Evolutionary conservation across 1,284 basidiomycete genomes (phyloP).

Genomic region (Bondarzewia mesenterica): DNA sequence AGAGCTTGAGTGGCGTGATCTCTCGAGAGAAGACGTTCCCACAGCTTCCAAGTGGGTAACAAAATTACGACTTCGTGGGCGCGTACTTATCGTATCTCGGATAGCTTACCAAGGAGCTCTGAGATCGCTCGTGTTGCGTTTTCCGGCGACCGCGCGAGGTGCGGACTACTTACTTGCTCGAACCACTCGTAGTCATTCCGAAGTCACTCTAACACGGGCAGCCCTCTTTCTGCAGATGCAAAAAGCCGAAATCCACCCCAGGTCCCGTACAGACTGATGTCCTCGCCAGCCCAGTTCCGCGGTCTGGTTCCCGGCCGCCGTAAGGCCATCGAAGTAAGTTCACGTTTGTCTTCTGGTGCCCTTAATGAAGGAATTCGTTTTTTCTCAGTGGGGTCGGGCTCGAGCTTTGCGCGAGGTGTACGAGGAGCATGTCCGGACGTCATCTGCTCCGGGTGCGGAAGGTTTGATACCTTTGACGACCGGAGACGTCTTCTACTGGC

Average conservation of each 20-base stretch:
- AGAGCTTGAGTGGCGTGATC: background rate
- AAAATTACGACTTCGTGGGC: background rate
- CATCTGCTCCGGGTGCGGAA: slow-evolving; percentile 15
- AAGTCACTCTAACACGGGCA: too few relatives aligned
- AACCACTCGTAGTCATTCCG: background rate
- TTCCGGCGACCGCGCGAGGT: slow-evolving; percentile 58
- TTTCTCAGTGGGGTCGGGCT: slow-evolving; percentile 52
- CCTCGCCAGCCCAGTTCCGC: slow-evolving; percentile 36
- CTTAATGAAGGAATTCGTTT: slow-evolving; percentile 6
- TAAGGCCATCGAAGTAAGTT: slow-evolving; percentile 61
- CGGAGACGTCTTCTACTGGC: slow-evolving; percentile 52
- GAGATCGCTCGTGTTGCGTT: slow-evolving; percentile 35
- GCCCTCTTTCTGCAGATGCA: slow-evolving; percentile 25
- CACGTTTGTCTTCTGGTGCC: too few relatives aligned
- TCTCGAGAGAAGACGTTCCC: too few relatives aligned
- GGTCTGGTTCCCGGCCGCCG: slow-evolving; percentile 46
- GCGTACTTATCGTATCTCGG: background rate
- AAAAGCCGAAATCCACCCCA: slow-evolving; percentile 26
- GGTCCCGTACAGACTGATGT: slow-evolving; percentile 47
- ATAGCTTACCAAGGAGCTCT: slow-evolving; percentile 36
- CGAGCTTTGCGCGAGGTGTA: slow-evolving; percentile 45
- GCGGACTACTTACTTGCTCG: slow-evolving; percentile 4
- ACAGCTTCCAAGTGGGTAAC: background rate
- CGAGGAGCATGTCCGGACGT: slow-evolving; percentile 19
- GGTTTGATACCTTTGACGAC: slow-evolving; percentile 31